These are phyloP conservation scores for Ambrosia trifida DNA, from an alignment of 129 eudicot species.

Conservation along the genomic window DNA sequence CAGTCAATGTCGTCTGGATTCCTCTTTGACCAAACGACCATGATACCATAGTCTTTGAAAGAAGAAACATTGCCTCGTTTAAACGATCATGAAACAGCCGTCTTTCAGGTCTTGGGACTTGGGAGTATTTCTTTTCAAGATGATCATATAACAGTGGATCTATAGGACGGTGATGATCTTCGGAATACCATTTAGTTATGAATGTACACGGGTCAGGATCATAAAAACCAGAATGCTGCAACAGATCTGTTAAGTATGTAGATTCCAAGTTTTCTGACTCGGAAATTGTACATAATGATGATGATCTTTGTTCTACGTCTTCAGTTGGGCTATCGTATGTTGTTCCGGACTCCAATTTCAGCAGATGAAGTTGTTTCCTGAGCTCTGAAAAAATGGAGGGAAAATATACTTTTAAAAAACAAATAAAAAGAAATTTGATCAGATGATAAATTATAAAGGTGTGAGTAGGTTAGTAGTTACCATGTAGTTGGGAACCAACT, in stretches of 20 bases:
- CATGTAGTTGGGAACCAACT: conserved; percentile 72
- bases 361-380: conserved; percentile 70
- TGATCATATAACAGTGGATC: conserved; percentile 51
- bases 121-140: conserved; percentile 71
- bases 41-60: conserved; percentile 36
- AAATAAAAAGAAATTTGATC: neutral
- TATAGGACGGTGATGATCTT: conserved; percentile 35
- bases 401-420: neutral
- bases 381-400: conserved; percentile 47
- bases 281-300: conserved; percentile 12
- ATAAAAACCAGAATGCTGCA: conserved; percentile 49
- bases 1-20: conserved; percentile 35
- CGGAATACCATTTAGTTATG: conserved; percentile 47
- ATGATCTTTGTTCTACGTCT: conserved; percentile 37
- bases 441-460: too few species aligned
- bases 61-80: conserved; percentile 48
- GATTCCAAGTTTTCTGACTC: conserved; percentile 59
- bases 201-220: conserved; percentile 42
- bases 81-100: conserved; percentile 61
- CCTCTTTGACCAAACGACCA: conserved; percentile 39
- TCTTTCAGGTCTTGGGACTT: conserved; percentile 52
- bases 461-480: conserved; percentile 35
- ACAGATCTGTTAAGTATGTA: conserved; percentile 55
- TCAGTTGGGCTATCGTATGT: conserved; percentile 39
- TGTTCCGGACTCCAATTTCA: conserved; percentile 68